Conservation (phyloP, 2,329 filamentous ascomycete species). For the Hypoxylon sp. region DNA sequence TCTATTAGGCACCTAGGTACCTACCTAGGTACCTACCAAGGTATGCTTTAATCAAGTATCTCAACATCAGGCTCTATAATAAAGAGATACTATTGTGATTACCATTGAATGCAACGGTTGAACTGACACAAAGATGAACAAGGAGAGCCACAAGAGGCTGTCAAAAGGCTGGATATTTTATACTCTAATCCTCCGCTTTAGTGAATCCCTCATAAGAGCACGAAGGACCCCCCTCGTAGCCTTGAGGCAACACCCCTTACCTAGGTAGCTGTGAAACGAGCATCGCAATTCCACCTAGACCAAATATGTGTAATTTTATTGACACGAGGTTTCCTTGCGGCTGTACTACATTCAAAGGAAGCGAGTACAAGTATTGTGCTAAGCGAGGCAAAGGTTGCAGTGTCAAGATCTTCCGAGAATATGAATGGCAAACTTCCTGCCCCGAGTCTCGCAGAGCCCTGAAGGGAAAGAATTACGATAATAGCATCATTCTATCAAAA, state of each 20-base stretch:
- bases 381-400: conserved; percentile 20
- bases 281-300: not conserved
- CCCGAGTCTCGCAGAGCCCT: conserved; percentile 24
- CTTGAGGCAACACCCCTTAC: not conserved
- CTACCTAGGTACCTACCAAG: no score
- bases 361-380: conserved; percentile 37
- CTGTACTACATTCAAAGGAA: conserved; percentile 25
- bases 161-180: conserved; percentile 5
- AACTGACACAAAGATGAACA: not conserved
- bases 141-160: not conserved
- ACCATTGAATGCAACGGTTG: not conserved
- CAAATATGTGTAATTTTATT: conserved; percentile 18
- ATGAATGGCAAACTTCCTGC: conserved; percentile 40
- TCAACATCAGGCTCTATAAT: not conserved
- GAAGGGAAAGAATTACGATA: conserved; percentile 11
- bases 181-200: not conserved
- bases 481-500: conserved; percentile 4
- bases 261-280: not conserved
- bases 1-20: no score
- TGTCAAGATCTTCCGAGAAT: not conserved
- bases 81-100: not conserved
- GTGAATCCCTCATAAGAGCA: not conserved
- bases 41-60: not conserved
- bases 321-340: conserved; percentile 35
- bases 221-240: not conserved